Base-by-base conservation (phyloP, 192 early-diverging fungal genomes). In the Kickxella alabastrina region DNA sequence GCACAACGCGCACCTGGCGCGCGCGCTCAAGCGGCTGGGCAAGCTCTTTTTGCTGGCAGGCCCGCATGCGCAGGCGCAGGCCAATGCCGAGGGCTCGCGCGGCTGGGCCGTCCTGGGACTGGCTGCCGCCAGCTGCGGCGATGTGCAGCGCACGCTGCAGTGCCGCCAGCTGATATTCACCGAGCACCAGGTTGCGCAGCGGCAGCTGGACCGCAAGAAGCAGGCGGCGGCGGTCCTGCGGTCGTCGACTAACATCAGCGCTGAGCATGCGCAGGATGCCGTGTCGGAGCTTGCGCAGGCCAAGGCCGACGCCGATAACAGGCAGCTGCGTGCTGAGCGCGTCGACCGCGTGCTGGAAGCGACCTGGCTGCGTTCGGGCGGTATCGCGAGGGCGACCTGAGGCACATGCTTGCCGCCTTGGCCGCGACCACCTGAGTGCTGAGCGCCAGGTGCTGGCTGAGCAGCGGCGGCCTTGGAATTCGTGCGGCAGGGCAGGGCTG, bases 201-300 rank as follows among this genome's bases (percentile, higher is more conserved):
- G 68, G 6, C 71, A 75, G 58, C 51, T 75, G 29, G 72, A 75
- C 55, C 70, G 72, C 49, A 70, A 72, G 57, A 49, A 63, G 17
- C 77, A 79, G 60, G 53, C 72, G 10, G 68, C 75, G 15, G 72
- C 72, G 1, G 77, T 71, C 37, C 61, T 79, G 40, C 57, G 67
- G 18, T 52, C 72, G 18, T 70, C 77, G 47, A 50, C 67, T 2
- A 56, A 53, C 13, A 79, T 79, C 50, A 59, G 59, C 28, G 21
- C 68, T 0, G 77, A 63, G 10, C 70, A 66, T 25, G 65, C 56
- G 22, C 64, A 74, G 38, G 70, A 75, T 32, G 65, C 72, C 9
- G 59, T 79, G 35, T 50, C 61, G 9, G 77, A 79, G 46, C 64
- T 71, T 13, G 57, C 52, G 24, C 52, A 50, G 2, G 77, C 77